Evolutionary conservation across 176 grass and related monocot species (phyloP).

Genomic region (Tillandsia fasciculata): DNA sequence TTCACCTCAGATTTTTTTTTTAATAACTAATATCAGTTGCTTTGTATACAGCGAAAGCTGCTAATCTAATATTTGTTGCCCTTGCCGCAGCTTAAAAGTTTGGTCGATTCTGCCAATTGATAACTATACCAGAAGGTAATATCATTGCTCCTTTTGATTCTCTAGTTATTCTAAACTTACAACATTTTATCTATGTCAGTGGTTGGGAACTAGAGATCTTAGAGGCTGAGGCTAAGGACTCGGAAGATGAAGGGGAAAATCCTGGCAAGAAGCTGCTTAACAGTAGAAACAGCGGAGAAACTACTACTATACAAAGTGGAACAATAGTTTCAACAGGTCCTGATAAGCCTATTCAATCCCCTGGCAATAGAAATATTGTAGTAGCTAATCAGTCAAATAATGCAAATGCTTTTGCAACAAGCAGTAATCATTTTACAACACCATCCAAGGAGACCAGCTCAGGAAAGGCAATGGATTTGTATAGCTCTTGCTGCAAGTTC

Average conservation of each 20-base stretch:
- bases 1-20: constrained; percentile 3
- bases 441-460: constrained; percentile 25
- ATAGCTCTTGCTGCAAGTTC: constrained; percentile 12
- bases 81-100: constrained; percentile 55
- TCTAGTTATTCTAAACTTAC: constrained; percentile 1
- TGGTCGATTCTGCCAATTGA: constrained; percentile 70
- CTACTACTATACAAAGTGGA: constrained; percentile 9
- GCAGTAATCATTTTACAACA: constrained; percentile 15
- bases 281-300: constrained; percentile 11
- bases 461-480: constrained; percentile 13
- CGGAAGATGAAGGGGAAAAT: constrained; percentile 54
- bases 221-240: constrained; percentile 67
- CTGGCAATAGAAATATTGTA: constrained; percentile 15
- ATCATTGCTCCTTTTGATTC: constrained; percentile 7
- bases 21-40: background rate
- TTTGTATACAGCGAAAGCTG: background rate
- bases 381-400: constrained; percentile 7
- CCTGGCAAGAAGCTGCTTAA: constrained; percentile 18
- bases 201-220: constrained; percentile 78
- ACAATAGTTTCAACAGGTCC: constrained; percentile 21
- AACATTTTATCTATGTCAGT: constrained; percentile 19
- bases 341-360: constrained; percentile 21
- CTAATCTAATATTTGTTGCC: background rate
- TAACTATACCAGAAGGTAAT: constrained; percentile 67
- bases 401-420: constrained; percentile 20